Conservation (phyloP, 2,329 filamentous ascomycete species). For the Trichoderma atroviride region DNA sequence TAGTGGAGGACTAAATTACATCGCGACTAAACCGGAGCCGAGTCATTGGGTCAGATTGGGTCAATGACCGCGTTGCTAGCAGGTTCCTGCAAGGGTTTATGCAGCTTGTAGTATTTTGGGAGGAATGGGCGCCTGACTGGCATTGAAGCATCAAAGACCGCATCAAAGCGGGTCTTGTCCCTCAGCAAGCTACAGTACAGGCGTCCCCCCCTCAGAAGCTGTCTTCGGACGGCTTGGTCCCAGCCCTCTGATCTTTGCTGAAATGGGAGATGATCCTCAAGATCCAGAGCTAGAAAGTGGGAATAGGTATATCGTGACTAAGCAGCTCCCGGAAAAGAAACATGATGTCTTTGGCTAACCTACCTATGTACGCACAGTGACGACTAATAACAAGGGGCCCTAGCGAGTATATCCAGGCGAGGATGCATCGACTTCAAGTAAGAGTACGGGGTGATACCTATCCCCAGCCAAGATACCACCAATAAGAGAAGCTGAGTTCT, state of each 20-base stretch:
- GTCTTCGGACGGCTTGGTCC: neutral
- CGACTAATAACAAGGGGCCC: neutral
- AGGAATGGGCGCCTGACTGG: conserved; percentile 20
- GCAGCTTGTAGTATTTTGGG: conserved; percentile 22
- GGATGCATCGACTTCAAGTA: conserved; percentile 14
- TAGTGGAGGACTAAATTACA: neutral
- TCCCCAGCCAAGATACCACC: neutral
- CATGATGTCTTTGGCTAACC: neutral
- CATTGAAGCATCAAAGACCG: conserved; percentile 19
- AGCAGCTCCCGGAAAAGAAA: neutral
- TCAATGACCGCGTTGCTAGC: conserved; percentile 1
- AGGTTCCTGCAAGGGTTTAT: conserved; percentile 18
- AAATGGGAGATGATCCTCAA: neutral
- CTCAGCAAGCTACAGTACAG: neutral
- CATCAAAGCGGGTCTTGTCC: conserved; percentile 17
- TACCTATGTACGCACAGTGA: neutral
- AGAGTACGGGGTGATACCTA: neutral
- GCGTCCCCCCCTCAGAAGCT: neutral
- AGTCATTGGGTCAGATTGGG: conserved; percentile 13
- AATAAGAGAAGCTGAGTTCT: conserved; percentile 1
- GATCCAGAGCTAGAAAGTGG: neutral
- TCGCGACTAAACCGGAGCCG: conserved; percentile 14
- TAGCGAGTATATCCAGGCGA: neutral
- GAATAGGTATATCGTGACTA: neutral
- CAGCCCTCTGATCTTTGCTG: neutral